A percentile compares a stretch with the other conserved stretches of the same genome.
Conservation (phyloP, 2,329 filamentous ascomycete genomes). For the Elsinoe ampelina region DNA sequence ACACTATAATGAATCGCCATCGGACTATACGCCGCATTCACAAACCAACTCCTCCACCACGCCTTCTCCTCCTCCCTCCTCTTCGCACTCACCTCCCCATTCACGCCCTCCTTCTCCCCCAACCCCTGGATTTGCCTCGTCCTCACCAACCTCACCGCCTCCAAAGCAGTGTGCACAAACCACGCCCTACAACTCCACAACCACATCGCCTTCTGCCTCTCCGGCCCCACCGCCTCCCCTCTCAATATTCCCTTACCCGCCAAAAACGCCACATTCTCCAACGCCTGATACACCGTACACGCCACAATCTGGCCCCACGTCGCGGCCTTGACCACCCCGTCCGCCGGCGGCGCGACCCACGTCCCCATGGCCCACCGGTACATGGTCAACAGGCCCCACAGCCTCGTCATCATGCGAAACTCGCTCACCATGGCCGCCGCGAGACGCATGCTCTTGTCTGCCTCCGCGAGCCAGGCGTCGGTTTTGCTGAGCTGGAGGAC, state of each 20-base stretch:
- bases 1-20: constrained; percentile 17
- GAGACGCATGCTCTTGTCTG: constrained; percentile 28
- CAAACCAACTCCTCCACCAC: constrained; percentile 15
- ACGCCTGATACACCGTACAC: constrained; percentile 61
- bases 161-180: constrained; percentile 66
- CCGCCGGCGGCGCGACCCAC: constrained; percentile 30
- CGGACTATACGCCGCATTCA: constrained; percentile 17
- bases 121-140: constrained; percentile 34
- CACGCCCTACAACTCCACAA: constrained; percentile 71
- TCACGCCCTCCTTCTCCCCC: constrained; percentile 22
- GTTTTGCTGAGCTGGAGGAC: constrained; percentile 30
- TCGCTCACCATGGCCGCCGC: constrained; percentile 61
- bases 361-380: constrained; percentile 53
- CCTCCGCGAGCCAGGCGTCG: constrained; percentile 25
- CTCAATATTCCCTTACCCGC: constrained; percentile 59
- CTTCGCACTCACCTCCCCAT: constrained; percentile 38
- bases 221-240: constrained; percentile 23
- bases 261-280: constrained; percentile 79
- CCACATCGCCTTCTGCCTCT: constrained; percentile 51
- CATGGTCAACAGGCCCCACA: constrained; percentile 69
- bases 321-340: constrained; percentile 41
- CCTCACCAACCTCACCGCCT: constrained; percentile 55
- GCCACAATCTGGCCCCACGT: constrained; percentile 59
- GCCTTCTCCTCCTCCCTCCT: constrained; percentile 35
- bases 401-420: constrained; percentile 60